Evolutionary conservation across 148 eudicot species (phyloP), one percentile per base, ranked within the genome.

Genomic region (Chenopodium formosanum): DNA sequence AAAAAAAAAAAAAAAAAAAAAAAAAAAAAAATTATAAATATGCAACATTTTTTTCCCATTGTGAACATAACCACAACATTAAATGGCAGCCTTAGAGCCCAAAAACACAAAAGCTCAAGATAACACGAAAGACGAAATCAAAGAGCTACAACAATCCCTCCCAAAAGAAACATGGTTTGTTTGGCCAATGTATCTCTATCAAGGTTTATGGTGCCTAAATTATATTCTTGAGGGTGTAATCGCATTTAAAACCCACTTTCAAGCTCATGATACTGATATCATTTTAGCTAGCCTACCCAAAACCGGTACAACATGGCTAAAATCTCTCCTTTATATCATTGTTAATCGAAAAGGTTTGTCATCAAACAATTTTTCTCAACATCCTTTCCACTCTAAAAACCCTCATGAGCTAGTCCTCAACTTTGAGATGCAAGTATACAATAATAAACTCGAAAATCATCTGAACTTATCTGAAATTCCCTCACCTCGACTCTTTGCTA

Each of bases 251-350:
- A 69, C 47, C 8, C 44, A 32, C 2, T 69, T 69, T 34, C 22
- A 69, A 69, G 73, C 73, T 69, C 73, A 1, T 32, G 73, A 69
- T 14, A 6, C 73, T 32, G 47, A 69, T 69, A 69, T 69, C 0
- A 32, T 69, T 0, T 34, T 69, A 31, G 73, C 73, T 1, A 69
- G 73, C 3, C 10, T 69, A 9, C 73, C 47, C 0, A 69, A 69
- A 69, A 69, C 46, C 1, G 73, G 73, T 17, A 69, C 73, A 31
- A 34, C 73, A 32, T 69, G 73, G 73, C 32, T 69, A 69, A 69
- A 69, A 34, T 69, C 73, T 46, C 47, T 69, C 10, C n/a, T 34
- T 6, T 69, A 13, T 16, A 16, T 47, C 47, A 17, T 32, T 3
- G 22, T 16, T 0, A 16, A 69, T 69, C 73, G 73, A 1, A 17